Evolutionary conservation across 1,284 basidiomycete species (phyloP), one percentile per base, ranked within the genome.

Genomic region (Ustilago crameri): DNA sequence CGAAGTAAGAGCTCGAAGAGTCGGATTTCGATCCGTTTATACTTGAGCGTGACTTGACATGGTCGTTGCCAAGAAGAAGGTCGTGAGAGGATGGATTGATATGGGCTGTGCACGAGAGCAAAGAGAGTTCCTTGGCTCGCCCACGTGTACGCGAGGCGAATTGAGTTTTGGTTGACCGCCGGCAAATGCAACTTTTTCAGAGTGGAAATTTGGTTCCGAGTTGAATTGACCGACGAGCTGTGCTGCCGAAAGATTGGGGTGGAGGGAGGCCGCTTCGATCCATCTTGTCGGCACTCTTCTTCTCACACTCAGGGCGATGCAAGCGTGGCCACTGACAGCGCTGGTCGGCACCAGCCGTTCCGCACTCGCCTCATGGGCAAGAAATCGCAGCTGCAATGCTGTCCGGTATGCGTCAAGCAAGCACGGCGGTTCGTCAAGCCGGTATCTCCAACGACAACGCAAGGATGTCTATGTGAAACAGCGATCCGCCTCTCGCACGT

Each of bases 381-480:
- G 5, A 12, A 5, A 30, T 7, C 12, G 30, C 30, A 30, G 12
- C 5, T 30, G 30, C 30, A 30, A 30, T 14, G 45, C 30, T 9
- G 42, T 48, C 2, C 52, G 57, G 20, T 52, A 35, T 24, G 57
- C 68, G n/a, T 65, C 62, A 9, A 65, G 57, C 3, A 73, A 69
- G 43, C 43, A 65, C 10, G 59, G 63, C 15, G 69, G 69, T 14
- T 73, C 70, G 1, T 65, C 62, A 35, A 57, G 54, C 26, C 51
- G 65, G 23, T 73, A 73, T 47, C 49, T 73, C 35, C 60, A 73
- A 53, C 50, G 69, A n/a, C 69, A 72, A 27, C 57, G 49, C 47
- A 44, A 37, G 9, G 69, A 72, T 23, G 58, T 59, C 15, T 72
- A 48, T 40, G 69, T 72, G 51, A 72, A 72, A 57, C 60, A 61